A percentile compares a stretch with the other conserved stretches of the same genome.
Evolutionary conservation across 1,284 basidiomycete genomes (phyloP).

Genomic region (Chondrostereum purpureum): DNA sequence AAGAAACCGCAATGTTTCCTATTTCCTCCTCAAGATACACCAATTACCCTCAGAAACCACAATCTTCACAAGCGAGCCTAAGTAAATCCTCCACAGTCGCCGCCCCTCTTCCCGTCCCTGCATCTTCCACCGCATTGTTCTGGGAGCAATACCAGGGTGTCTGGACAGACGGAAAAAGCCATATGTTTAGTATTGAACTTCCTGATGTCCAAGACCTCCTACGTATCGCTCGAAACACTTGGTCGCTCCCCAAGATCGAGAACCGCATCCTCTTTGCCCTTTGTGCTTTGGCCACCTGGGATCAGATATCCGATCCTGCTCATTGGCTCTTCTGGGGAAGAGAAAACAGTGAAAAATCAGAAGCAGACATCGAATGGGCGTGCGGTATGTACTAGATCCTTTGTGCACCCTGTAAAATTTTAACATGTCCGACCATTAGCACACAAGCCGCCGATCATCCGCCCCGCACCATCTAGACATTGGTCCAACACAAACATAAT

Average conservation of each 20-base stretch:
- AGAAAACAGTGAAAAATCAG: slow-evolving; percentile 28
- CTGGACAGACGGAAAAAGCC: background rate
- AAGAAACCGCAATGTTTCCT: background rate
- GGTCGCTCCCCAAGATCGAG: background rate
- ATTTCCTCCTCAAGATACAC: too few relatives aligned
- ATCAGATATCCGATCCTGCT: slow-evolving; percentile 29
- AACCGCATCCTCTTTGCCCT: slow-evolving; percentile 20
- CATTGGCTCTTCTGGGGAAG: slow-evolving; percentile 44
- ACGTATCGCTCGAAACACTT: background rate
- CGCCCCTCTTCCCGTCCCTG: background rate
- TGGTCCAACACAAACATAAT: slow-evolving; percentile 7
- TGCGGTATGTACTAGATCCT: slow-evolving; percentile 37
- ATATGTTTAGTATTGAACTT: background rate
- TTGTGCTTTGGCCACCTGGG: slow-evolving; percentile 37
- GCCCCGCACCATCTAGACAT: background rate
- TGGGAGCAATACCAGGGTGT: background rate
- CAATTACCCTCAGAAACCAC: too few relatives aligned
- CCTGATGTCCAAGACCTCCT: background rate
- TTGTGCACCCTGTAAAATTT: slow-evolving; percentile 4
- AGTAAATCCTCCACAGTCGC: background rate
- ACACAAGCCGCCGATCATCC: background rate
- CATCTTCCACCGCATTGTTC: background rate
- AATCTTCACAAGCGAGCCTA: background rate
- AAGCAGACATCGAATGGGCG: slow-evolving; percentile 32
- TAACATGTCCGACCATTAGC: background rate